Evolutionary conservation across 164 flowering plant species (phyloP), one percentile per base, ranked within the genome.

Genomic region (Tetrastigma voinierianum): DNA sequence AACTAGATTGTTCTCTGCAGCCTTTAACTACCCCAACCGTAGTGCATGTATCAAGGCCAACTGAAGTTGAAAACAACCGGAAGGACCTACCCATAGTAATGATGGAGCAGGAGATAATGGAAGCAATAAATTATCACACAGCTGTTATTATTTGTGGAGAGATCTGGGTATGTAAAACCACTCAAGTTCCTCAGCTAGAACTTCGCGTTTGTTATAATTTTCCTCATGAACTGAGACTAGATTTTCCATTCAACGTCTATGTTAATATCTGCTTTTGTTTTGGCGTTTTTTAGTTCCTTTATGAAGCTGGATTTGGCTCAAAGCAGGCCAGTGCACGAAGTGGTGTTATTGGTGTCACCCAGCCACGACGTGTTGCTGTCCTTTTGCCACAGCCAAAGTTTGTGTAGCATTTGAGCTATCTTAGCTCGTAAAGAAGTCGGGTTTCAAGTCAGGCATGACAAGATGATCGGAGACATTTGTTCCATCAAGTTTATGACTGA

Each of bases 101-200:
- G 98, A 87, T 88, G 96, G 97, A 94, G 83, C 97, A 94, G 68
- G 98, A 94, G 76, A 87, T 94, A 71, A 94, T 94, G 98, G 97
- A 94, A 85, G 92, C 96, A 69, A 82, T 94, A 69, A 88, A 89
- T 80, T 83, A 91, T 15, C 64, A 90, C 54, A 61, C 82, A 0
- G 65, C 81, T 44, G 84, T 94, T 48, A 89, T 94, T 69, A 80
- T 94, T 18, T 90, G 96, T 74, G 97, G 98, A 72, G 95, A 91
- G 69, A 94, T n/a, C 97, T 69, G 98, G 97, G 20, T 91, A 97
- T 78, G 97, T 57, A 94, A 94, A 78, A 91, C 97, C 43, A 91
- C 97, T 52, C 97, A 94, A 80, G 89, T 94, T 67, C 98, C 98
- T 59, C 96, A 91, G 93, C 87, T n/a, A n/a, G 54, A 12, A 63